A percentile compares a stretch with the other conserved stretches of the same genome.
Evolutionary conservation across 2,329 filamentous ascomycete genomes (phyloP).

Genomic region (Colletotrichum camelliae): DNA sequence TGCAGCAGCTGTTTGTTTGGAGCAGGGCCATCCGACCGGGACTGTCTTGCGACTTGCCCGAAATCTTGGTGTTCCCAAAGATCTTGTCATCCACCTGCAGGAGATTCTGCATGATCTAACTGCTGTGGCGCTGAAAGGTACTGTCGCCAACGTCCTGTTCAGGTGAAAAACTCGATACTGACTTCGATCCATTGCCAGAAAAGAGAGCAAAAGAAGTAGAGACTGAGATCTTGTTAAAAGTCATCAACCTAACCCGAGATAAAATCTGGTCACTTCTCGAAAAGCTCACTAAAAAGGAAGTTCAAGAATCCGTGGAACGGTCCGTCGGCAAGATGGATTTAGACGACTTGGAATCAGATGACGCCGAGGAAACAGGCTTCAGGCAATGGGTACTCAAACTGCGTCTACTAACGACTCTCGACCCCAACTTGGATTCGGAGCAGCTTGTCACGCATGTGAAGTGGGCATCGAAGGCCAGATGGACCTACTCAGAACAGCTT

Average conservation of each 20-base stretch:
- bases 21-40: slow-evolving; percentile 26
- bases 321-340: neutral
- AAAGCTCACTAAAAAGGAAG: neutral
- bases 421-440: fast-evolving
- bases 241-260: neutral
- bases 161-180: neutral
- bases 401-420: neutral
- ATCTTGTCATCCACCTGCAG: neutral
- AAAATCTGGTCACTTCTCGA: neutral
- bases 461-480: slow-evolving; percentile 32
- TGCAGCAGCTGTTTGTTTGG: slow-evolving; percentile 35
- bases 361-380: neutral
- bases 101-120: slow-evolving; percentile 20
- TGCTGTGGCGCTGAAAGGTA: neutral
- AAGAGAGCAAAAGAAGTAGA: neutral
- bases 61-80: slow-evolving; percentile 27
- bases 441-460: slow-evolving; percentile 14
- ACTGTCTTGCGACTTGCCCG: slow-evolving; percentile 32
- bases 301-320: neutral
- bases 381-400: neutral
- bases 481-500: slow-evolving; percentile 27
- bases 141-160: neutral
- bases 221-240: neutral
- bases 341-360: neutral
- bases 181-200: neutral